A percentile compares a stretch with the other conserved stretches of the same genome.
Evolutionary conservation across 164 flowering plant genomes (phyloP).

Genomic region (Berberis thunbergii): DNA sequence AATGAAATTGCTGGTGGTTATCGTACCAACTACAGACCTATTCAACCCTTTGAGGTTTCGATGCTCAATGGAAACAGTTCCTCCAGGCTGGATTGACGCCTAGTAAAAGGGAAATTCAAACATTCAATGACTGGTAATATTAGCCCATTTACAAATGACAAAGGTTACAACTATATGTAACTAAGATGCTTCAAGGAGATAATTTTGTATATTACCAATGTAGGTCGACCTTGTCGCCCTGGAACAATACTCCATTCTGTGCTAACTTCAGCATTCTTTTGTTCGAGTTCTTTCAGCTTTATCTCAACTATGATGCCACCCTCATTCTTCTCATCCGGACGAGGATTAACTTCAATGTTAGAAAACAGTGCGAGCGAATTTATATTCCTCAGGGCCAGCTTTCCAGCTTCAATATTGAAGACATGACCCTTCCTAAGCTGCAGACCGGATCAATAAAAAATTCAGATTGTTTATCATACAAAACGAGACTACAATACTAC

Average conservation of each 20-base stretch:
- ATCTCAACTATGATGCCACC: constrained; percentile 96
- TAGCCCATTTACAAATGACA: not conserved
- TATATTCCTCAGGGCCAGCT: constrained; percentile 90
- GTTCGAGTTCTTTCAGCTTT: constrained; percentile 95
- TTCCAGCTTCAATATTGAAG: constrained; percentile 95
- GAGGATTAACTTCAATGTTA: constrained; percentile 93
- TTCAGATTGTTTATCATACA: not conserved
- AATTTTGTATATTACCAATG: constrained; percentile 39
- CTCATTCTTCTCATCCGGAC: constrained; percentile 93
- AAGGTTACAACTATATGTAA: not conserved
- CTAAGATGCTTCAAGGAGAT: not conserved
- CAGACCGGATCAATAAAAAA: constrained; percentile 5
- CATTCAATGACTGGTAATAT: not conserved
- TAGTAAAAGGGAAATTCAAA: constrained; percentile 16
- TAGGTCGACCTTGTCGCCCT: constrained; percentile 91
- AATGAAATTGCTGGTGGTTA: constrained; percentile 92
- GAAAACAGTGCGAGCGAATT: constrained; percentile 80
- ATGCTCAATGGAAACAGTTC: constrained; percentile 95
- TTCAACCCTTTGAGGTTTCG: constrained; percentile 83
- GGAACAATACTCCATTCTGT: constrained; percentile 99
- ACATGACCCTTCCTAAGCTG: constrained; percentile 84
- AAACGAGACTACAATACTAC: too few species aligned
- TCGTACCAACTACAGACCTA: constrained; percentile 82
- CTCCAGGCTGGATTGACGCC: constrained; percentile 98
- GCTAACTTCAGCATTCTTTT: constrained; percentile 90